Percentiles rank a stretch among this genome's conserved stretches.
phyloP scores from a whole-genome alignment of 805 yeast species.

The Wickerhamiella azyma region DNA sequence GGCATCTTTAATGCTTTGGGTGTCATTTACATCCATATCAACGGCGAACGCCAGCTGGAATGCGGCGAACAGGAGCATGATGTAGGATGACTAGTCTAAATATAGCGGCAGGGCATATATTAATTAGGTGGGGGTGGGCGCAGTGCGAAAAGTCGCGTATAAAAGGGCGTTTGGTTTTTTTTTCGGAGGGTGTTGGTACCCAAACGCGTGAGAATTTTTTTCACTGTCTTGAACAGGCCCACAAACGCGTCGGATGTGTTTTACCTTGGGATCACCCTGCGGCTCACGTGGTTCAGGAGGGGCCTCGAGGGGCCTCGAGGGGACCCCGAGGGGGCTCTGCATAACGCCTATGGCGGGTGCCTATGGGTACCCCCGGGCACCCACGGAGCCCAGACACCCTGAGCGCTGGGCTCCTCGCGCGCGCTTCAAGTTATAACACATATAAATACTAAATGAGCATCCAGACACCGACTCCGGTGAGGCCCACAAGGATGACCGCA shows the following conservation, averaged over 20 bases:
- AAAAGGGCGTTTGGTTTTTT: too few relatives aligned
- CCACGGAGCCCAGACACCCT: too few relatives aligned
- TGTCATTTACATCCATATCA: conserved; percentile 27
- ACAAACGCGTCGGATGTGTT: too few relatives aligned
- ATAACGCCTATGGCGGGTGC: too few relatives aligned
- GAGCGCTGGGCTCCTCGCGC: background rate
- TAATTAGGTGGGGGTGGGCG: background rate
- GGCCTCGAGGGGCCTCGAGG: too few relatives aligned
- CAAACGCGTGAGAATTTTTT: too few relatives aligned
- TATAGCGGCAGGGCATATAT: background rate
- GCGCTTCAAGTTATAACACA: too few relatives aligned
- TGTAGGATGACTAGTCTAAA: background rate
- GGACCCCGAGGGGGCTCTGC: too few relatives aligned
- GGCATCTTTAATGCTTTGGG: conserved; percentile 37
- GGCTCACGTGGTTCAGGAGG: too few relatives aligned
- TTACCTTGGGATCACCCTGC: too few relatives aligned
- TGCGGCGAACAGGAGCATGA: background rate
- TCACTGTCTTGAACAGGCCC: too few relatives aligned
- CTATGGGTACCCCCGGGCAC: too few relatives aligned
- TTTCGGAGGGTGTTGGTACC: background rate
- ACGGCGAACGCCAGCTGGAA: conserved; percentile 12
- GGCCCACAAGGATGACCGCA: conserved; percentile 47
- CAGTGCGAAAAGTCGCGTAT: background rate
- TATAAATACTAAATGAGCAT: conserved; percentile 30
- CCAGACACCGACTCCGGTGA: conserved; percentile 66